Percentiles rank a stretch among this genome's conserved stretches.
These are phyloP conservation scores for Rhodotorula sphaerocarpa DNA, from an alignment of 768 basidiomycete species.

Conservation along the genomic window DNA sequence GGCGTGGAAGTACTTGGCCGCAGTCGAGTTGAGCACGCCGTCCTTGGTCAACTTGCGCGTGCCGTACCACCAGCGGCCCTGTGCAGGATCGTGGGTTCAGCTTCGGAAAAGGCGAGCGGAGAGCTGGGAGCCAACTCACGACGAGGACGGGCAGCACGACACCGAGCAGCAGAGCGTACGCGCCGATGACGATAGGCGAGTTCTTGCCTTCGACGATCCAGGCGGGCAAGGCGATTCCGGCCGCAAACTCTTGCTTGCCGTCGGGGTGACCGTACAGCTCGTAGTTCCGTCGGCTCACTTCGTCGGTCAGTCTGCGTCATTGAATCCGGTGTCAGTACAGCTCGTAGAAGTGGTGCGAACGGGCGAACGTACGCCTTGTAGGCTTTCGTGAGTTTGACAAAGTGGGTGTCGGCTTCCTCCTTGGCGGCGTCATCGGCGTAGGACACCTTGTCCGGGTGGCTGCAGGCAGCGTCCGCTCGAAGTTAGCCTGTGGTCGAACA, in stretches of 20 bases:
- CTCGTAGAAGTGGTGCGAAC: background rate
- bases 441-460: constrained; percentile 95
- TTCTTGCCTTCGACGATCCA: constrained; percentile 92
- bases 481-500: background rate
- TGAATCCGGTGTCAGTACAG: background rate
- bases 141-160: constrained; percentile 77
- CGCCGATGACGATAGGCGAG: constrained; percentile 78
- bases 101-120: background rate
- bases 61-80: constrained; percentile 97
- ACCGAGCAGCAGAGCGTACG: constrained; percentile 82
- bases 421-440: constrained; percentile 71
- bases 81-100: no score
- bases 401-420: constrained; percentile 74
- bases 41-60: constrained; percentile 84
- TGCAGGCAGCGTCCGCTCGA: constrained; percentile 42
- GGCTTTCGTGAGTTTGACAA: constrained; percentile 90
- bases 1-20: constrained; percentile 76
- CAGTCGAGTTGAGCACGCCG: constrained; percentile 69
- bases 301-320: constrained; percentile 67
- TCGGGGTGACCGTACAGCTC: constrained; percentile 88
- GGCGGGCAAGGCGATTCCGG: constrained; percentile 87
- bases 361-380: constrained; percentile 69
- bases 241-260: constrained; percentile 84
- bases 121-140: constrained; percentile 44
- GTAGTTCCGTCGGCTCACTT: constrained; percentile 80